Percentiles rank a stretch among this genome's conserved stretches.
Conservation (phyloP, 1,139 yeast species). For the Kluyveromyces sp. region DNA sequence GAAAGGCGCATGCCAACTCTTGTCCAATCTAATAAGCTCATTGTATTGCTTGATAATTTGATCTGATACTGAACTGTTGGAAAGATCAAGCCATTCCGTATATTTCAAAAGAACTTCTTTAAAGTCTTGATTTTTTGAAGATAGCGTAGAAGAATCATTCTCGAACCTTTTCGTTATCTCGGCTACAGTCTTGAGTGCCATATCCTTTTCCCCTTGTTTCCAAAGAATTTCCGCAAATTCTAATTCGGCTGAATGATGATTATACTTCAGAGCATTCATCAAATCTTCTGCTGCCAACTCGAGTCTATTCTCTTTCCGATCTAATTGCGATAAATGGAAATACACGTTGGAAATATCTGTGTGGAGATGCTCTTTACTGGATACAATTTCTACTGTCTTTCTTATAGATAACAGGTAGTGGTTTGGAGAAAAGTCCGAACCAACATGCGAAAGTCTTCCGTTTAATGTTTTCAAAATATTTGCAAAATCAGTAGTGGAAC, state of each 20-base stretch:
- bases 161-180: conserved; percentile 33
- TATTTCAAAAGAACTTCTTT: conserved; percentile 63
- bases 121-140: conserved; percentile 26
- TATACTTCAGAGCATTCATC: conserved; percentile 50
- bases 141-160: conserved; percentile 7
- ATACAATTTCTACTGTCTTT: conserved; percentile 45
- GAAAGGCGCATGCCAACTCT: conserved; percentile 70
- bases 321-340: conserved; percentile 54
- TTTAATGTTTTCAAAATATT: conserved; percentile 26
- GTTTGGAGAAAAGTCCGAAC: conserved; percentile 55
- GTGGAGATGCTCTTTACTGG: conserved; percentile 32
- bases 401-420: conserved; percentile 57
- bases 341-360: conserved; percentile 44
- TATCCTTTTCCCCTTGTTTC: conserved; percentile 84
- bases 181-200: conserved; percentile 66
- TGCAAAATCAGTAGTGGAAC: conserved; percentile 17
- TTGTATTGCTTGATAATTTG: conserved; percentile 66
- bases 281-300: conserved; percentile 71
- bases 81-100: conserved; percentile 82
- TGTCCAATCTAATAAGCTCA: conserved; percentile 49
- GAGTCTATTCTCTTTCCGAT: conserved; percentile 60
- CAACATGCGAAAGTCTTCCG: conserved; percentile 41
- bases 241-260: conserved; percentile 47
- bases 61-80: conserved; percentile 76
- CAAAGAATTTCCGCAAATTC: conserved; percentile 83